Conservation (phyloP, 164 flowering plant species). For the Chloranthus sessilifolius region DNA sequence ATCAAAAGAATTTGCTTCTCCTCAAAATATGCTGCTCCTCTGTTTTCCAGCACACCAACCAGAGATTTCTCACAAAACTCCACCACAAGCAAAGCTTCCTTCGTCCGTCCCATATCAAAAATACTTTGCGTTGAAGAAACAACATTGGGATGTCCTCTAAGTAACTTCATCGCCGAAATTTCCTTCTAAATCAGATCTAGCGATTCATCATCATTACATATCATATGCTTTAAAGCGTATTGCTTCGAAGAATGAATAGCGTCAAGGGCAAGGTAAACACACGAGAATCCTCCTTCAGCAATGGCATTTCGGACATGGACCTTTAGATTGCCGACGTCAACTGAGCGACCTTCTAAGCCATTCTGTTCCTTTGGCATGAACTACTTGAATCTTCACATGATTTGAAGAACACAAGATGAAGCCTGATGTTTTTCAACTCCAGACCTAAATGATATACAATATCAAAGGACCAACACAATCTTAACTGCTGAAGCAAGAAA, state of each 20-base stretch:
- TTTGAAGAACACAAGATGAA: slow-evolving; percentile 4
- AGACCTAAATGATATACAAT: no score
- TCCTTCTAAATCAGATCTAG: slow-evolving; percentile 76
- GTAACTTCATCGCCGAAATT: slow-evolving; percentile 79
- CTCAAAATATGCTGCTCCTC: slow-evolving; percentile 88
- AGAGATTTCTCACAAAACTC: slow-evolving; percentile 93
- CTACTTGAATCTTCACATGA: slow-evolving; percentile 93
- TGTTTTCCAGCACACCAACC: slow-evolving; percentile 81
- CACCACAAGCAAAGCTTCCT: slow-evolving; percentile 89
- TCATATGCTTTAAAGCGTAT: slow-evolving; percentile 92
- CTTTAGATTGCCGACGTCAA: slow-evolving; percentile 81
- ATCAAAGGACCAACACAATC: no score
- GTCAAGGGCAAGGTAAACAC: slow-evolving; percentile 89
- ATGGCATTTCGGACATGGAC: slow-evolving; percentile 68
- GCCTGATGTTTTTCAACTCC: no score
- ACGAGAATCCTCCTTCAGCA: slow-evolving; percentile 97
- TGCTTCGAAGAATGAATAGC: slow-evolving; percentile 60
- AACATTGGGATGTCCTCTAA: slow-evolving; percentile 88
- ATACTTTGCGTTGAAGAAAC: slow-evolving; percentile 68
- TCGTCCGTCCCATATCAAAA: slow-evolving; percentile 86
- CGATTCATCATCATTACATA: slow-evolving; percentile 85
- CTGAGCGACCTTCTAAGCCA: slow-evolving; percentile 83
- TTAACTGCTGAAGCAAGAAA: no score
- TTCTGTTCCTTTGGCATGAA: slow-evolving; percentile 74
- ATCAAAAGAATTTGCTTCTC: slow-evolving; percentile 73